These are phyloP conservation scores for Rhodotorula mucilaginosa DNA, from an alignment of 1,284 basidiomycete genomes.

Conservation along the genomic window DNA sequence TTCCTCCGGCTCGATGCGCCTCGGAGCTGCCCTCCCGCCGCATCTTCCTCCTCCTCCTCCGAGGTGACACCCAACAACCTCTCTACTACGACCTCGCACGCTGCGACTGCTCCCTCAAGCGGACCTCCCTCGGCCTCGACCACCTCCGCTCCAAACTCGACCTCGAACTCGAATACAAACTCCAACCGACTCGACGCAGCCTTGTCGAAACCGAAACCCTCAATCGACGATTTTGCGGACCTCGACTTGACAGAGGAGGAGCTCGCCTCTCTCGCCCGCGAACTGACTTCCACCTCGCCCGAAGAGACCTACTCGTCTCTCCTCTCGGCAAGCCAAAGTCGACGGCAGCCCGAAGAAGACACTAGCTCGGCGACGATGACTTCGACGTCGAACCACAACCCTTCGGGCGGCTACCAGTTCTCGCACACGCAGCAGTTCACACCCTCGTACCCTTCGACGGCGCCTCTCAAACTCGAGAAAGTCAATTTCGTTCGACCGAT, in stretches of 20 bases:
- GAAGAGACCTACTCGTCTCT: constrained; percentile 26
- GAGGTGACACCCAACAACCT: neutral
- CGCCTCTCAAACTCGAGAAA: constrained; percentile 17
- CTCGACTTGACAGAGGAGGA: constrained; percentile 27
- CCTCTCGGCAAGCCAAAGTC: constrained; percentile 2
- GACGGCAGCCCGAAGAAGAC: neutral
- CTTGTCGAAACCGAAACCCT: constrained; percentile 6
- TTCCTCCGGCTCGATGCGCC: constrained; percentile 27
- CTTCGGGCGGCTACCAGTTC: neutral
- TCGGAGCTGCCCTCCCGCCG: neutral
- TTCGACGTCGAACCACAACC: neutral
- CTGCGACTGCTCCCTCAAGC: neutral
- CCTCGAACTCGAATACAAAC: neutral
- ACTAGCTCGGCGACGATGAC: neutral
- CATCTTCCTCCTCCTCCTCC: neutral
- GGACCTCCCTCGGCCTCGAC: neutral
- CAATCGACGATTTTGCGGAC: constrained; percentile 37
- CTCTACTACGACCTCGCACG: neutral
- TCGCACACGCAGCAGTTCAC: constrained; percentile 5
- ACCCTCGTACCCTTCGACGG: constrained; percentile 2
- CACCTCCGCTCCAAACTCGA: neutral
- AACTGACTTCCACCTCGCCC: constrained; percentile 1
- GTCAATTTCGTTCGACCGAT: constrained; percentile 22
- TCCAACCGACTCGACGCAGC: neutral
- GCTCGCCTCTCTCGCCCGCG: constrained; percentile 30